Base-by-base conservation (phyloP, 305 asterid genomes). In the Rubia tinctorum region DNA sequence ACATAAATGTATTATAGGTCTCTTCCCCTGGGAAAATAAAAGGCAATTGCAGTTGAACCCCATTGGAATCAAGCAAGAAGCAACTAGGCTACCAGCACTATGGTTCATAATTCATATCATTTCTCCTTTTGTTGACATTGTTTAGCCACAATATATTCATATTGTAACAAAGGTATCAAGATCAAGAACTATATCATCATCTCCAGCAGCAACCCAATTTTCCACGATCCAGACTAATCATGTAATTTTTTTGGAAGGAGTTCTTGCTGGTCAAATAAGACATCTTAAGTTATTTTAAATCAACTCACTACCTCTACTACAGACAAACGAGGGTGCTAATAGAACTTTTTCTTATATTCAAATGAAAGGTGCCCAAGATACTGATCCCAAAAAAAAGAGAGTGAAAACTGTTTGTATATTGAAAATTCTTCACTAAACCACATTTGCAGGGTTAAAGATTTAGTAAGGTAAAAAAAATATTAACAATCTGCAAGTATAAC, bases 241-340 rank as follows among this genome's bases (percentile, higher is more conserved):
- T 6, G 58, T 56, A 56, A 11, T 68, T 43, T 18, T 55, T 44
- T 8, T 55, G 8, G 42, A 42, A 51, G 20, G 34, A 20, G 39
- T 70, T 53, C 53, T 66, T 42, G 30, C 22, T 14, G 27, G 39
- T 7, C 47, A 40, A 7, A 18, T 5, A 55, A 30, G 20, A 53
- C 63, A 70, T 71, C 66, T 71, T 22, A 25, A 22, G 30, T 71
- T 40, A 14, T 20, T 15, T 42, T 14, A 34, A 71, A 58, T 59
- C 60, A 65, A 30, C 15, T 11, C 23, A 40, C 6, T 6, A 4
- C 12, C 18, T 5, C 59, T 39, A 71, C n/a, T 11, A 62, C 22
- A 62, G 20, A 30, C 6, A 12, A 56, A 8, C 34, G 23, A 18
- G 42, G 13, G 53, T 58, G 14, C 55, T 37, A 37, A 56, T 14